phyloP scores from a whole-genome alignment of 2,329 filamentous ascomycete genomes.

The Penicillium sp. region DNA sequence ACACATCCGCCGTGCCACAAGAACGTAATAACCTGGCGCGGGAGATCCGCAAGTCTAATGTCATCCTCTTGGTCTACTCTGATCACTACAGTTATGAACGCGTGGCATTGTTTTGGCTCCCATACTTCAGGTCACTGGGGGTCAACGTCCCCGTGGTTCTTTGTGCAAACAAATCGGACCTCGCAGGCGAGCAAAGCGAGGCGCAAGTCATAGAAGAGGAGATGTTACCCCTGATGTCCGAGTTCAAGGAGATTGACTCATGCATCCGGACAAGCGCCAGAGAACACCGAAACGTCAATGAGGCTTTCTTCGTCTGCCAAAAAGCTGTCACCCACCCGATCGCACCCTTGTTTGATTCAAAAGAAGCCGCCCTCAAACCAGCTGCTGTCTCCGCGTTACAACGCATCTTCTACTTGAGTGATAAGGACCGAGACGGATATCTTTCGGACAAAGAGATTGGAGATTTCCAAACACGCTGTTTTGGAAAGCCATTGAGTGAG shows the following conservation, averaged over 20 bases:
- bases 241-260: slow-evolving; percentile 98
- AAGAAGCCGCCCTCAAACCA: slow-evolving; percentile 82
- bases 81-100: slow-evolving; percentile 99
- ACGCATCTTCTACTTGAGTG: slow-evolving; percentile 90
- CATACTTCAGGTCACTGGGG: slow-evolving; percentile 93
- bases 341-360: slow-evolving; percentile 92
- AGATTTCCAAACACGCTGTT: slow-evolving; percentile 85
- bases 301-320: slow-evolving; percentile 95
- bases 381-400: slow-evolving; percentile 79
- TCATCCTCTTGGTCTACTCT: slow-evolving; percentile 92
- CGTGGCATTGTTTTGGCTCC: slow-evolving; percentile 96
- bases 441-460: slow-evolving; percentile 86
- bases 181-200: slow-evolving; percentile 66
- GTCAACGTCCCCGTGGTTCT: slow-evolving; percentile 97
- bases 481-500: slow-evolving; percentile 74
- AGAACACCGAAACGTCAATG: slow-evolving; percentile 89
- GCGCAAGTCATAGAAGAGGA: slow-evolving; percentile 89
- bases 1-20: slow-evolving; percentile 91
- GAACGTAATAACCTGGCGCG: slow-evolving; percentile 84
- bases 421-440: slow-evolving; percentile 92
- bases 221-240: slow-evolving; percentile 96
- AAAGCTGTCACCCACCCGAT: slow-evolving; percentile 97
- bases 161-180: slow-evolving; percentile 95
- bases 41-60: slow-evolving; percentile 93
- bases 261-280: slow-evolving; percentile 92